A percentile compares a stretch with the other conserved stretches of the same genome.
Conservation (phyloP, 257 asterid genomes). For the Nicotiana tabacum region DNA sequence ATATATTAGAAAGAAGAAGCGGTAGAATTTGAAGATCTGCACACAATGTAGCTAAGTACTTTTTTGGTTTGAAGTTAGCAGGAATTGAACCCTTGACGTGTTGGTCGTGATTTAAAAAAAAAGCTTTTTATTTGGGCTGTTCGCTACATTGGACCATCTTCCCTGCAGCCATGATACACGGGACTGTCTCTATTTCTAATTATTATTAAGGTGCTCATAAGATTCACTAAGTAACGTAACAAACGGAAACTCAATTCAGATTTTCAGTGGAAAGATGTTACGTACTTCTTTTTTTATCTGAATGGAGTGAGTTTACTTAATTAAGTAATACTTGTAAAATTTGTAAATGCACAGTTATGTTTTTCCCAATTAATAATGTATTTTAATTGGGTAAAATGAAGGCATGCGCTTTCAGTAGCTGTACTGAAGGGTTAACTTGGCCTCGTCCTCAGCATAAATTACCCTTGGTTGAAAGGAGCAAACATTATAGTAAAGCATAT, state of each 20-base stretch:
- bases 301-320: not conserved
- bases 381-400: no score
- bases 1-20: not conserved
- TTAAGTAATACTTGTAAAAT: not conserved
- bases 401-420: no score
- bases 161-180: not conserved
- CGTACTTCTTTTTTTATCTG: not conserved
- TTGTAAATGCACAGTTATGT: no score
- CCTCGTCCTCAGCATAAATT: no score
- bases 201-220: not conserved
- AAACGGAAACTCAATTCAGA: not conserved
- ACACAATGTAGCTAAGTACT: not conserved
- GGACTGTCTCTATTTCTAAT: no score
- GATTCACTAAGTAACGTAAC: not conserved
- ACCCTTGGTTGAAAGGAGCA: no score
- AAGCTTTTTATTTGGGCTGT: not conserved
- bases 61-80: not conserved
- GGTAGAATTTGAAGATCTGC: not conserved
- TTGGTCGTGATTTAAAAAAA: not conserved
- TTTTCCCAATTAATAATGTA: no score
- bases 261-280: not conserved
- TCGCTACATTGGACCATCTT: not conserved
- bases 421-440: no score
- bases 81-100: conserved; percentile 6
- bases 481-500: no score